phyloP scores from a whole-genome alignment of 73 alveolate species.

The Uronychia setigera region DNA sequence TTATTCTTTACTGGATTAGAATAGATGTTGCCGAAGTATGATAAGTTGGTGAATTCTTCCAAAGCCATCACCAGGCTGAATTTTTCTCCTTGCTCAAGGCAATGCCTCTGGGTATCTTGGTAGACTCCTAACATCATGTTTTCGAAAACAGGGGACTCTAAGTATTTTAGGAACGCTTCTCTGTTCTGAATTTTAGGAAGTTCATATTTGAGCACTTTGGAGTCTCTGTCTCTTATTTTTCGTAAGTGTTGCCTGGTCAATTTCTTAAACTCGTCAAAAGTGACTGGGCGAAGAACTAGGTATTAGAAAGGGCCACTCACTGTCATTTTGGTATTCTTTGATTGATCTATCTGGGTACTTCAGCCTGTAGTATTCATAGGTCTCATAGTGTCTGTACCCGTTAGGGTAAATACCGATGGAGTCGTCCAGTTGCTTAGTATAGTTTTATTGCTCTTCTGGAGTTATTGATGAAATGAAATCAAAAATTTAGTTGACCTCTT shows the following conservation, averaged over 20 bases:
- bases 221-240: background rate
- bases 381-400: conserved; percentile 20
- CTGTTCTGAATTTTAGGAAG: background rate
- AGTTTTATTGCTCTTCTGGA: background rate
- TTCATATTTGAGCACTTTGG: background rate
- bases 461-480: background rate
- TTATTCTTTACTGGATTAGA: background rate
- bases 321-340: conserved; percentile 14
- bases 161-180: no score
- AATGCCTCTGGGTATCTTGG: background rate
- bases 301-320: conserved; percentile 3
- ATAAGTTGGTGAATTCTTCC: background rate
- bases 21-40: background rate
- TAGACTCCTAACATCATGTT: background rate
- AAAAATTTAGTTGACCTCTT: background rate
- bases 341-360: conserved; percentile 2
- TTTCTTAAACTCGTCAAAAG: background rate
- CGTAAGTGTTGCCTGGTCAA: background rate
- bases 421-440: background rate
- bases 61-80: background rate
- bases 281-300: background rate
- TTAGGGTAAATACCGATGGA: conserved; percentile 5
- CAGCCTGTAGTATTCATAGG: conserved; percentile 17
- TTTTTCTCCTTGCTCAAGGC: background rate
- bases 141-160: background rate